Evolutionary conservation across 495 filamentous ascomycete genomes (phyloP).

Genomic region (Jackrogersella minutella): DNA sequence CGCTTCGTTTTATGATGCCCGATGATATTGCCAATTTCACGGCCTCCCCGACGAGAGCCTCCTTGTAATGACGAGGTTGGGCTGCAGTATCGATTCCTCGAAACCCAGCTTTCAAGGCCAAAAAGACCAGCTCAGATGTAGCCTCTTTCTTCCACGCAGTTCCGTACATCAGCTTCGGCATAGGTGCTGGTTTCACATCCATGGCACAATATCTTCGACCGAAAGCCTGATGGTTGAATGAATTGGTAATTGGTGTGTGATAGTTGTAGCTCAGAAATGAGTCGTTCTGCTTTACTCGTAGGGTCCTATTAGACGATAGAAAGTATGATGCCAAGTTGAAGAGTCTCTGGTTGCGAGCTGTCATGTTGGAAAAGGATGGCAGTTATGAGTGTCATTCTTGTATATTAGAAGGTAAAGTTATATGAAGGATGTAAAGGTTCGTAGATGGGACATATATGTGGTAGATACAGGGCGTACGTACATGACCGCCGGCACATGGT

Average conservation of each 20-base stretch:
- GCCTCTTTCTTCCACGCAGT: constrained; percentile 87
- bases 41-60: constrained; percentile 73
- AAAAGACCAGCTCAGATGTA: constrained; percentile 71
- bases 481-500: too few relatives aligned
- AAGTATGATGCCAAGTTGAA: background rate
- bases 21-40: constrained; percentile 65
- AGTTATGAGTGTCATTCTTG: too few relatives aligned
- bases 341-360: background rate
- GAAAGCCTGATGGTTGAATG: background rate
- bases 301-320: constrained; percentile 1
- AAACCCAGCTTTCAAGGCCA: constrained; percentile 76
- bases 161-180: constrained; percentile 76
- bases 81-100: constrained; percentile 79
- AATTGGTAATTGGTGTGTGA: background rate
- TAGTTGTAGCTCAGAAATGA: background rate
- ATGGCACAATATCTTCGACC: constrained; percentile 1
- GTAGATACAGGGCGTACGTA: too few relatives aligned
- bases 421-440: too few relatives aligned
- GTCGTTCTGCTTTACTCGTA: background rate
- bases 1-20: constrained; percentile 63
- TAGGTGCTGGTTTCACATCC: constrained; percentile 32
- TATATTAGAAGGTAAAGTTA: too few relatives aligned
- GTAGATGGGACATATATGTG: too few relatives aligned
- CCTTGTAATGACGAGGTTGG: constrained; percentile 81
- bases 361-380: too few relatives aligned